phyloP scores from a whole-genome alignment of 2,329 filamentous ascomycete species.

The Scortechinia acanthostroma region DNA sequence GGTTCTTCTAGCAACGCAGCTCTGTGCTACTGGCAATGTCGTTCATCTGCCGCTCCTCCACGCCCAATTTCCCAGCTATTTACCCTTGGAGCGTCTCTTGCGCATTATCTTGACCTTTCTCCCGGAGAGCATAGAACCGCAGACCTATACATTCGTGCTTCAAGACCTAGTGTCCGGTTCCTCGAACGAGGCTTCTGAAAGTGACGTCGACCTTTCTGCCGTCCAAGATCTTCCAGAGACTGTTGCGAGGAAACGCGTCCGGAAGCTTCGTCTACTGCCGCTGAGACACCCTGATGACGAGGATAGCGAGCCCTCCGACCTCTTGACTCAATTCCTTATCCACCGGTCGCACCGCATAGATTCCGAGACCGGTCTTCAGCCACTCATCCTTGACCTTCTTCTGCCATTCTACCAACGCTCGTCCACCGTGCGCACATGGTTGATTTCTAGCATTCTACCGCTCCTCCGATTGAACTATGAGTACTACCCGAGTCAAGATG shows the following conservation, averaged over 20 bases:
- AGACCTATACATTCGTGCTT: slow-evolving; percentile 35
- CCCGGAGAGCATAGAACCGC: slow-evolving; percentile 46
- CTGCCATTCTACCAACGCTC: slow-evolving; percentile 46
- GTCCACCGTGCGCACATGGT: slow-evolving; percentile 44
- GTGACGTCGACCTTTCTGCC: slow-evolving; percentile 30
- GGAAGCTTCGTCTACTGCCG: slow-evolving; percentile 38
- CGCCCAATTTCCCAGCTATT: slow-evolving; percentile 32
- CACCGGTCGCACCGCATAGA: slow-evolving; percentile 54
- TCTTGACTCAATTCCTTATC: slow-evolving; percentile 46
- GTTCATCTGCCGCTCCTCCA: slow-evolving; percentile 39
- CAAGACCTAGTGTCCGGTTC: slow-evolving; percentile 31
- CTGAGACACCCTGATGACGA: slow-evolving; percentile 34
- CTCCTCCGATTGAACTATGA: slow-evolving; percentile 52
- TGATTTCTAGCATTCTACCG: slow-evolving; percentile 49
- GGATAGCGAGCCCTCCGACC: slow-evolving; percentile 29
- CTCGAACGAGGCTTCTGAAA: slow-evolving; percentile 9
- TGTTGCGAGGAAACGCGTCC: slow-evolving; percentile 40
- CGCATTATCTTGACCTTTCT: slow-evolving; percentile 54
- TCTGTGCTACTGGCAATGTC: slow-evolving; percentile 44
- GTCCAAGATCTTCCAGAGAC: slow-evolving; percentile 36
- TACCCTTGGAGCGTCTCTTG: slow-evolving; percentile 42
- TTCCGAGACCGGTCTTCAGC: slow-evolving; percentile 45
- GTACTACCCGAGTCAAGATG: slow-evolving; percentile 44
- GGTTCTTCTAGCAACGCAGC: slow-evolving; percentile 46
- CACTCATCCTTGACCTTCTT: slow-evolving; percentile 43